phyloP scores from a whole-genome alignment of 208 protist genomes.

The Acanthamoeba culbertsoni region DNA sequence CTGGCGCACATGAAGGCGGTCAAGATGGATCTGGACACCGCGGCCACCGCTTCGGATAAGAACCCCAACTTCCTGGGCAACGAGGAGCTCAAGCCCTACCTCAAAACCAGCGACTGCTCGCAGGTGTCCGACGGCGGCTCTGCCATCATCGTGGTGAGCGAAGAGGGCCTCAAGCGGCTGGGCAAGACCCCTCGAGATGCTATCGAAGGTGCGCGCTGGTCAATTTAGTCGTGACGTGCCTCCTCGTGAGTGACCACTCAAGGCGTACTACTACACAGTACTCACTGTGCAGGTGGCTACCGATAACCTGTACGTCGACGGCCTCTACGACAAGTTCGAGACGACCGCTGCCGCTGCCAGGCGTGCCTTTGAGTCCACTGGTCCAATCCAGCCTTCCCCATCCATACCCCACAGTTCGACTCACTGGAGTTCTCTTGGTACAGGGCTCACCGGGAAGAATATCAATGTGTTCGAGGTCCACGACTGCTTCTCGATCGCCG shows the following conservation, averaged over 20 bases:
- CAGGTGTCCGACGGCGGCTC: slow-evolving; percentile 90
- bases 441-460: neutral
- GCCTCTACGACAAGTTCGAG: slow-evolving; percentile 82
- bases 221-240: too few species aligned
- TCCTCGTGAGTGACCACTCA: neutral
- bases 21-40: slow-evolving; percentile 84
- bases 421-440: neutral
- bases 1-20: slow-evolving; percentile 87
- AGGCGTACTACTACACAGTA: slow-evolving; percentile 72
- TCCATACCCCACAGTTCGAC: too few species aligned
- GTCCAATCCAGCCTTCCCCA: slow-evolving; percentile 66
- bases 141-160: slow-evolving; percentile 85
- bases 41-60: slow-evolving; percentile 76
- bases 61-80: slow-evolving; percentile 89
- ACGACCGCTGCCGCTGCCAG: slow-evolving; percentile 85
- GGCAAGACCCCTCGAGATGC: slow-evolving; percentile 81
- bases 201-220: slow-evolving; percentile 67
- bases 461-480: slow-evolving; percentile 86
- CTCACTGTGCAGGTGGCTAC: slow-evolving; percentile 80
- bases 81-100: slow-evolving; percentile 86
- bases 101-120: slow-evolving; percentile 88
- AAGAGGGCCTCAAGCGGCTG: slow-evolving; percentile 87
- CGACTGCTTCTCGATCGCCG: slow-evolving; percentile 92
- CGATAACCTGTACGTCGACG: slow-evolving; percentile 87
- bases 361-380: slow-evolving; percentile 81